These are phyloP conservation scores for Penicillium silybi DNA, from an alignment of 495 filamentous ascomycete genomes.

Conservation along the genomic window DNA sequence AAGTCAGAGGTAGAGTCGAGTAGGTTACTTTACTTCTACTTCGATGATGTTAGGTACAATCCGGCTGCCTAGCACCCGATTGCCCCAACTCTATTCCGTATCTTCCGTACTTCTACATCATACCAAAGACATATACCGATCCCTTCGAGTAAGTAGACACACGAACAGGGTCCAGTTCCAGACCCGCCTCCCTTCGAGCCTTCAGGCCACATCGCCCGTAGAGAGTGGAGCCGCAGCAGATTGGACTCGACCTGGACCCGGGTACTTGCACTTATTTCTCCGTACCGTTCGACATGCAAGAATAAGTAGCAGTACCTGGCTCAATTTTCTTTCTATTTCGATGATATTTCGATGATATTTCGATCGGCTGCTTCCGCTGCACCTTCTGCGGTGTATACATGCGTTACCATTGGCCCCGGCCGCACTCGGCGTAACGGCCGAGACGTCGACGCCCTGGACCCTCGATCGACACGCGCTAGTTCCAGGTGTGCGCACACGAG, in stretches of 20 bases:
- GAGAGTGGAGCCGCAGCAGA: conserved; percentile 11
- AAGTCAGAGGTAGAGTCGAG: not conserved
- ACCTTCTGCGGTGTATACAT: not conserved
- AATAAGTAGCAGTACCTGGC: not conserved
- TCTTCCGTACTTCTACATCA: not conserved
- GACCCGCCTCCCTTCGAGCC: conserved; percentile 3
- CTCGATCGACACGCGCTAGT: conserved; percentile 17
- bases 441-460: conserved; percentile 4
- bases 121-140: not conserved
- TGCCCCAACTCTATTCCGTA: too few relatives aligned
- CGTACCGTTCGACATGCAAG: not conserved
- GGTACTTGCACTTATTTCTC: not conserved
- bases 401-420: not conserved
- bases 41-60: not conserved
- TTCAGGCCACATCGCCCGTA: conserved; percentile 18
- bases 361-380: not conserved
- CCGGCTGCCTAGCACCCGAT: not conserved
- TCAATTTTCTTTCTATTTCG: not conserved
- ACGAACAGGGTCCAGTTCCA: conserved; percentile 18
- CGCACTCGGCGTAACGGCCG: not conserved
- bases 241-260: conserved; percentile 7
- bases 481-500: not conserved
- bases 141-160: conserved; percentile 17
- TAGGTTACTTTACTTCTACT: not conserved
- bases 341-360: not conserved